Base-by-base conservation (phyloP, 2,329 filamentous ascomycete species). In the Xylariaceae sp. region DNA sequence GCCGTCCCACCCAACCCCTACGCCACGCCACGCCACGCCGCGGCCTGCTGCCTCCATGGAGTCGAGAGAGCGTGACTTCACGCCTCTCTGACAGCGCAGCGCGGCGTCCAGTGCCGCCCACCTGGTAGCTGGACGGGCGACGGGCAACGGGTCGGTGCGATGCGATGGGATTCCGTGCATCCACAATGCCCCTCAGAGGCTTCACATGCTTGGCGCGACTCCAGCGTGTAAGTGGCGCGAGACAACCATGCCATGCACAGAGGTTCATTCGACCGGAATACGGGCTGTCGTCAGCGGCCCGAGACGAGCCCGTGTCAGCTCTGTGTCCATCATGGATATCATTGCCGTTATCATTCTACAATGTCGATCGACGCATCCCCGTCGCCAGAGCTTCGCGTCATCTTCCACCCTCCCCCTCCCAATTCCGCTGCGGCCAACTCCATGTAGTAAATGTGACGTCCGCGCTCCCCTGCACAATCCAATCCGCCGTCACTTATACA, bases 121-220 rank as follows among this genome's bases (percentile, higher is more conserved):
- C 51, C 41, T 37, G 39, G 30, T 49, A 18, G 22, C 22, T 51
- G 19, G 43, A 34, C 6, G 13, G 54, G 51, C 46, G 36, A 49
- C 55, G 57, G 55, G 51, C 47, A 30, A 49, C 55, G 57, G 55
- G 36, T 57, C 55, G 57, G 55, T 57, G 55, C 57, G 57, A 51
- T 57, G 57, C 55, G 57, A n/a, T n/a, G 42, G 29, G 42, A 49
- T 56, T 48, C 47, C 44, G 22, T 29, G 22, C 41, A 50, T 57
- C 3, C 49, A 22, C 39, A 39, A 43, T 43, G 41, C 41, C 29
- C 29, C 3, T 4, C 29, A 30, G 29, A 6, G 13, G 10, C 13
- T 15, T 15, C 39, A 32, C 46, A 47, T 37, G 37, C 56, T 58
- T 58, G 51, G 56, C 53, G 22, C 9, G 13, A 13, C 16, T 29